Base-by-base conservation (phyloP, 495 filamentous ascomycete genomes). In the Hamigera avellanea region DNA sequence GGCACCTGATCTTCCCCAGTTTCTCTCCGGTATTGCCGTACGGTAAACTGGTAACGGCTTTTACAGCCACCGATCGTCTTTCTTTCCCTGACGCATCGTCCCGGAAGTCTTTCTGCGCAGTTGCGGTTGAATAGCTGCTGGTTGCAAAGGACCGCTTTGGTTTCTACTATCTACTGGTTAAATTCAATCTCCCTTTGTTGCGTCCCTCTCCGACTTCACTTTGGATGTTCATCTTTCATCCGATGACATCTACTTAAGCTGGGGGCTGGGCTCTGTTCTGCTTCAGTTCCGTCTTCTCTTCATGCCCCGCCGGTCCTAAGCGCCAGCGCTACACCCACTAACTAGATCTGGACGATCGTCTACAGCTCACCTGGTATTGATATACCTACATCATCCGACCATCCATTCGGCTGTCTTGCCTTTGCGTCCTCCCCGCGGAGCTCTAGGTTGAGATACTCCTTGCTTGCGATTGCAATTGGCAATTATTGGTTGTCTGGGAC, bases 281-380 rank as follows among this genome's bases (percentile, higher is more conserved):
- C 37, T 33, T 30, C 28, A 14, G 31, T 34, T 30, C 19, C 15
- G 33, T 23, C 25, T 26, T 31, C 30, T n/a, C 27, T 36, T 45
- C 45, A 50, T 54, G 53, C 57, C 59, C 56, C 59, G 54, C 59
- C 57, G 52, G 49, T 53, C 52, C 45, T 59, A 61, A 66, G 62
- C 57, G 60, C 62, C 59, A 61, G 57, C 55, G 54, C 55, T 53
- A 62, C 56, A 26, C 21, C 13, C 23, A 28, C 18, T 26, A 25
- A 38, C 49, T 43, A 40, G 42, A 48, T 52, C 42, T 45, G 40
- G 49, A 46, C 45, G 40, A 39, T 43, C 41, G 28, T 30, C 38
- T 14, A 35, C 41, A 40, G 40, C 42, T 37, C 39, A 49, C 48
- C 46, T 50, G 46, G 47, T 48, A 44, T 36, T 35, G 40, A 35